Evolutionary conservation across 305 asterid species (phyloP), one percentile per base, ranked within the genome.

Genomic region (Lippia alba): DNA sequence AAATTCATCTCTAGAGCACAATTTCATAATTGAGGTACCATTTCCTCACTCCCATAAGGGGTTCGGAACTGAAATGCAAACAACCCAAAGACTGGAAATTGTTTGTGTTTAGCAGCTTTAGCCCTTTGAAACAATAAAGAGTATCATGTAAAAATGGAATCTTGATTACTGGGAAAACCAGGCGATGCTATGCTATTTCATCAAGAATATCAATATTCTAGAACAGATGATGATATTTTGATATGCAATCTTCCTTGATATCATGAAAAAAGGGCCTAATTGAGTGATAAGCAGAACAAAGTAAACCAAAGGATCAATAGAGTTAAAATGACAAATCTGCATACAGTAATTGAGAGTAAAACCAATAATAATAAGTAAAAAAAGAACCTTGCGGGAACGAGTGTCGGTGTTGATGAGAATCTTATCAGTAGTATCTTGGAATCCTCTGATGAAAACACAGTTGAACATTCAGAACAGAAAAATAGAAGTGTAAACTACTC

Each of bases 371-470:
- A 24, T 24, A 11, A 61, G 0, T 1, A 62, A 0, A 46, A 49
- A 45, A 44, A 11, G 34, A 40, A 91, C 98, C 98, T 94, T 94
- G 66, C 87, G 91, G 73, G 89, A 74, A 67, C 99, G 88, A 75
- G 83, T 75, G 79, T 94, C 97, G 66, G 97, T 88, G 83, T 89
- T 85, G 75, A 94, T 85, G 61, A 84, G 93, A 68, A 94, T 88
- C 84, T 77, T 88, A 69, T 91, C 88, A 70, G 79, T 67, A 54
- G 81, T 86, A 64, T 91, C 93, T 56, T 78, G 87, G 72, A 94
- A 91, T 14, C 97, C 99, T 84, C 97, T 91, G 84, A 58, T 45
- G 4, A 56, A 19, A 50, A 75, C 44, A 57, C 71, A 69, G 39
- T 51, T 56, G 19, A 17, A 48, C 15, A 19, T 33, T 7, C 58